Evolutionary conservation across 257 asterid species (phyloP).

Genomic region (Mitragyna speciosa): DNA sequence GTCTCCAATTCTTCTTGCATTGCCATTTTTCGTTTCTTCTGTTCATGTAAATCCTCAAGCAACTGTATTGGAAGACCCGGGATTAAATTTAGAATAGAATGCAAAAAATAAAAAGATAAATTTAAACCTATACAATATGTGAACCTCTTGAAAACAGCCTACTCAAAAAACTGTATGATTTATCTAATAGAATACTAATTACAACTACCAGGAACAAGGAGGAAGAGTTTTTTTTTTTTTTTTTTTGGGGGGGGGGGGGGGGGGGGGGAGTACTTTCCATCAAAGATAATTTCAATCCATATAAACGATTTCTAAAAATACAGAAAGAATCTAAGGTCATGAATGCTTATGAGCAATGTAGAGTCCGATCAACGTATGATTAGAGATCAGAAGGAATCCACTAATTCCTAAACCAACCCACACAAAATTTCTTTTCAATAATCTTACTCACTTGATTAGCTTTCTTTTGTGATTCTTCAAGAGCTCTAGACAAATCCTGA

Average conservation of each 20-base stretch:
- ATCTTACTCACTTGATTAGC: conserved; percentile 62
- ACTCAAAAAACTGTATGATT: neutral
- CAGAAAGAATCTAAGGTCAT: neutral
- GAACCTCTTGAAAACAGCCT: neutral
- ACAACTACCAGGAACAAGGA: neutral
- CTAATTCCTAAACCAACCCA: neutral
- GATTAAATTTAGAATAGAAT: neutral
- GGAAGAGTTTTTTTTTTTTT: too few species aligned
- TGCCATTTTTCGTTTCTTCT: conserved; percentile 58
- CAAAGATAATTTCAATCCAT: neutral
- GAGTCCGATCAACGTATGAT: neutral
- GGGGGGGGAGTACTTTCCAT: neutral
- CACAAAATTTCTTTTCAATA: neutral
- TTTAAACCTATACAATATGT: neutral
- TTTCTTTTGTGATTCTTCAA: conserved; percentile 78
- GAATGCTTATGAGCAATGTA: neutral
- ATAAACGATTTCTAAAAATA: neutral
- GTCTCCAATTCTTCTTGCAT: conserved; percentile 66
- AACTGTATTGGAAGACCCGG: conserved; percentile 47
- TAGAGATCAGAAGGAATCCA: neutral
- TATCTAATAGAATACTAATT: neutral
- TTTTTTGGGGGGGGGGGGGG: too few species aligned
- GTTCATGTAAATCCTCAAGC: conserved; percentile 70
- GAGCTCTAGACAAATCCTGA: conserved; percentile 74
- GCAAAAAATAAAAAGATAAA: neutral